phyloP scores from a whole-genome alignment of 108 stramenopile species.

The Pseudonitzschia multistriata region DNA sequence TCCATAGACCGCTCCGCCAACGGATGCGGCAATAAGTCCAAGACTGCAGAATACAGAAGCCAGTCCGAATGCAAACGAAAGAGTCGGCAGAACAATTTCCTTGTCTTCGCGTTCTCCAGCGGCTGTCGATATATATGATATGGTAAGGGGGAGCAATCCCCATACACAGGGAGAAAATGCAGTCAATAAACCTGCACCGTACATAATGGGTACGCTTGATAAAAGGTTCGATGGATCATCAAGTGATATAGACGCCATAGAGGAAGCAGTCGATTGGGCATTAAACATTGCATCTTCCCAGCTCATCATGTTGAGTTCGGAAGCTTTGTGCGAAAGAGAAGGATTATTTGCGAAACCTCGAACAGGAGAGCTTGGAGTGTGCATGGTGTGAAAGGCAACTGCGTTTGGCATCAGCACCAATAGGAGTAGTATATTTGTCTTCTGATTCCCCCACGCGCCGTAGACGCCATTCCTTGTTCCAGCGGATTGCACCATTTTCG shows the following conservation, averaged over 20 bases:
- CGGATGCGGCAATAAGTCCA: slow-evolving; percentile 59
- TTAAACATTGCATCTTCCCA: slow-evolving; percentile 69
- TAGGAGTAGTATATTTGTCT: background rate
- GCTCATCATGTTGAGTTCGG: slow-evolving; percentile 24
- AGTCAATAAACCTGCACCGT: slow-evolving; percentile 74
- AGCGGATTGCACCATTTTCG: no score
- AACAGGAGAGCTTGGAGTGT: background rate
- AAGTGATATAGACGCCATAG: slow-evolving; percentile 42
- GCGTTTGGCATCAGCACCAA: background rate
- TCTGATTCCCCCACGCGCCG: background rate
- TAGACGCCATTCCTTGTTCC: background rate
- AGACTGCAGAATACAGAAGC: slow-evolving; percentile 72
- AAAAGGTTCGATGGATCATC: slow-evolving; percentile 46
- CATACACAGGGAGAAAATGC: slow-evolving; percentile 75
- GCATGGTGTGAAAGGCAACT: slow-evolving; percentile 6
- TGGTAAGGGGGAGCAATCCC: slow-evolving; percentile 75
- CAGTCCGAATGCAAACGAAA: slow-evolving; percentile 63
- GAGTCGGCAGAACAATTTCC: slow-evolving; percentile 54
- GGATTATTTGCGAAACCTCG: background rate
- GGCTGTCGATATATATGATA: slow-evolving; percentile 67
- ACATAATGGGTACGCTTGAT: slow-evolving; percentile 59
- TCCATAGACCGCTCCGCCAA: slow-evolving; percentile 79
- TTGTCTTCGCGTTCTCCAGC: slow-evolving; percentile 64
- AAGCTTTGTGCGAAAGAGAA: background rate
- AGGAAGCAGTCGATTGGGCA: slow-evolving; percentile 58